Percentiles rank a stretch among this genome's conserved stretches.
Evolutionary conservation across 352 stramenopile species (phyloP).

Genomic region (Pythium aristosporum): DNA sequence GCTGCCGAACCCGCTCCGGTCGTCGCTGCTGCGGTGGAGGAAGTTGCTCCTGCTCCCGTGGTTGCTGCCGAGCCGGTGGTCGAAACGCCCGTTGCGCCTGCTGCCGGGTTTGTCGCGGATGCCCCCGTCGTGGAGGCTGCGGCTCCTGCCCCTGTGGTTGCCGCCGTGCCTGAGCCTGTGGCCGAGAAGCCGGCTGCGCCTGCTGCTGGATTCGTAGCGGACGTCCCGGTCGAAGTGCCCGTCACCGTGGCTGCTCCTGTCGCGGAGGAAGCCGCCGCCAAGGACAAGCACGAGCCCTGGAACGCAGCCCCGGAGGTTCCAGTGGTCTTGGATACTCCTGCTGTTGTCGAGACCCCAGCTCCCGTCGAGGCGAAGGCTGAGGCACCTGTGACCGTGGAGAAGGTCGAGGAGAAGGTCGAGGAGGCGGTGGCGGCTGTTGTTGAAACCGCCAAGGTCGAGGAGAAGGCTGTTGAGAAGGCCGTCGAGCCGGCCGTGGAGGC

Average conservation of each 20-base stretch:
- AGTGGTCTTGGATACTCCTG: constrained; percentile 6
- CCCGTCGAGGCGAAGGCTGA: constrained; percentile 5
- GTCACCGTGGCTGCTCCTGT: constrained; percentile 2
- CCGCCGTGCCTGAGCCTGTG: constrained; percentile 1
- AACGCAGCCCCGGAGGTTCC: not conserved
- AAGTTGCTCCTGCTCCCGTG: constrained; percentile 1
- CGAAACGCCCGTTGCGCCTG: constrained; percentile 3
- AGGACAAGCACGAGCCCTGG: no score
- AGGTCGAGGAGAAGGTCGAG: constrained; percentile 5
- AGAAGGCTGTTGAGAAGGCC: constrained; percentile 10
- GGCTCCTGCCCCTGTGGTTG: not conserved
- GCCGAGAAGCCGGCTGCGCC: constrained; percentile 3
- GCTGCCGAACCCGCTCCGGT: constrained; percentile 1
- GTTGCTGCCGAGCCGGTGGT: constrained; percentile 2
- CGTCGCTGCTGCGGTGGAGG: constrained; percentile 4
- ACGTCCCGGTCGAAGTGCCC: not conserved
- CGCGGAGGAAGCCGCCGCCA: not conserved
- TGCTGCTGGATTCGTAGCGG: constrained; percentile 11
- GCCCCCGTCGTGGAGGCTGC: not conserved
- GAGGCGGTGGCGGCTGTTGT: not conserved
- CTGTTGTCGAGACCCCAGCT: constrained; percentile 10
- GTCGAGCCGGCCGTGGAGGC: not conserved
- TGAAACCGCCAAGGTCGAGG: constrained; percentile 26
- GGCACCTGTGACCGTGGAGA: not conserved
- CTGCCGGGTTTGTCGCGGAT: constrained; percentile 10